phyloP scores from a whole-genome alignment of 1,139 yeast genomes.

The Hemisphaericaspora subhashii region DNA sequence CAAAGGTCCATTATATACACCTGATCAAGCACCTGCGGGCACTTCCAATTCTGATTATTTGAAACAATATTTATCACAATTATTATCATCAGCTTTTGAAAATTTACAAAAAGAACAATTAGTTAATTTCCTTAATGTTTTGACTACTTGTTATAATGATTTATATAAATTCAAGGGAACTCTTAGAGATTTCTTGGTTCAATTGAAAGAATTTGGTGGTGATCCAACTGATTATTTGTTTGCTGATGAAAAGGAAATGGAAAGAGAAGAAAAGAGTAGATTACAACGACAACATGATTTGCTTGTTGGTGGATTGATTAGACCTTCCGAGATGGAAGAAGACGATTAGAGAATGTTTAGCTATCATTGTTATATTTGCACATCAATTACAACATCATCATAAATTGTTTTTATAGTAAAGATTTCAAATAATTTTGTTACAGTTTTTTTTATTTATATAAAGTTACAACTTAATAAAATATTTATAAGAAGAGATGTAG shows the following conservation, averaged over 20 bases:
- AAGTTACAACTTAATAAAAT: background rate
- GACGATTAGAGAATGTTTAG: constrained; percentile 9
- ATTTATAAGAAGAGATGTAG: background rate
- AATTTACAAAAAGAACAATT: constrained; percentile 85
- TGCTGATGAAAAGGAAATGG: constrained; percentile 90
- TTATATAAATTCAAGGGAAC: constrained; percentile 77
- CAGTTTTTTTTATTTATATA: background rate
- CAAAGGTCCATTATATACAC: constrained; percentile 70
- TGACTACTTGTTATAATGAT: constrained; percentile 72
- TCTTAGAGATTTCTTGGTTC: constrained; percentile 93
- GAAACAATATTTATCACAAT: constrained; percentile 78
- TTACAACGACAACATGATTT: constrained; percentile 79
- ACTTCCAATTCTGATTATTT: constrained; percentile 78
- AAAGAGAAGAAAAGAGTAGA: constrained; percentile 65
- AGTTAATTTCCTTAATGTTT: constrained; percentile 73
- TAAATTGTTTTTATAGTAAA: background rate
- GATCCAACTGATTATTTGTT: constrained; percentile 89
- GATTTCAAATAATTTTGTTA: background rate
- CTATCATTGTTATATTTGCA: too few species aligned
- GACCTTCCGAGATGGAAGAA: constrained; percentile 96
- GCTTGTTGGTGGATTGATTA: constrained; percentile 89
- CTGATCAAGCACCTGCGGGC: constrained; percentile 77
- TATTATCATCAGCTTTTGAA: constrained; percentile 85
- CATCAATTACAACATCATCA: too few species aligned
- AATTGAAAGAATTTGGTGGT: constrained; percentile 94